These are phyloP conservation scores for Puya raimondii DNA, from an alignment of 176 grass and related monocot species.

Conservation along the genomic window DNA sequence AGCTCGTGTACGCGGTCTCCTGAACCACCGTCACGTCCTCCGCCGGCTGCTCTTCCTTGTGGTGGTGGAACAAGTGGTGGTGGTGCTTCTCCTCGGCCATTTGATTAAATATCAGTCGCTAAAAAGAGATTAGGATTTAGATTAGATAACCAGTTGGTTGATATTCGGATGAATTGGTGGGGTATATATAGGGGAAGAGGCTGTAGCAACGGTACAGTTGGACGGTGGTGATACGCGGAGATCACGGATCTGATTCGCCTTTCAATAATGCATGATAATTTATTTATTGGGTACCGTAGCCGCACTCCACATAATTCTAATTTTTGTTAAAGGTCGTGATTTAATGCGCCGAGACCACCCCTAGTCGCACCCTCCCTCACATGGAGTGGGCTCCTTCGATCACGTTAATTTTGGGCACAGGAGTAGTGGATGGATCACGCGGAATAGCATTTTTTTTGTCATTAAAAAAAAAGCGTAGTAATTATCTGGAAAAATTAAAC, in stretches of 20 bases:
- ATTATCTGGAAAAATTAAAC: too few species aligned
- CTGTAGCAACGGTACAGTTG: background rate
- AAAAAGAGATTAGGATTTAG: background rate
- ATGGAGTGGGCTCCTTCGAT: too few species aligned
- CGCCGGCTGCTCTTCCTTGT: slow-evolving; percentile 39
- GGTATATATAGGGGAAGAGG: slow-evolving; percentile 21
- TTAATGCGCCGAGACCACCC: too few species aligned
- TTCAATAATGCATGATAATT: background rate
- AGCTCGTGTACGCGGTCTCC: slow-evolving; percentile 14
- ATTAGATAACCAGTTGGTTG: background rate
- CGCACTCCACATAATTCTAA: too few species aligned
- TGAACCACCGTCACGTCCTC: slow-evolving; percentile 5
- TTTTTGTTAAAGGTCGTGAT: too few species aligned
- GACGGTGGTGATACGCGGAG: slow-evolving; percentile 31
- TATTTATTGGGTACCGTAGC: too few species aligned
- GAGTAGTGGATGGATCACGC: too few species aligned
- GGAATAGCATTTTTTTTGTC: too few species aligned
- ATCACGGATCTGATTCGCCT: slow-evolving; percentile 16
- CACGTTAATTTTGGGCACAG: too few species aligned
- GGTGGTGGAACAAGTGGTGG: slow-evolving; percentile 40
- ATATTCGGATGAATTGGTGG: background rate
- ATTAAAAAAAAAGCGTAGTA: too few species aligned
- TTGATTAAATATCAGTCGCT: too few species aligned
- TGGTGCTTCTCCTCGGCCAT: slow-evolving; percentile 59
- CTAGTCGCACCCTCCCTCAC: too few species aligned